These are phyloP conservation scores for Candida krabiensis DNA, from an alignment of 805 yeast genomes.

Conservation along the genomic window DNA sequence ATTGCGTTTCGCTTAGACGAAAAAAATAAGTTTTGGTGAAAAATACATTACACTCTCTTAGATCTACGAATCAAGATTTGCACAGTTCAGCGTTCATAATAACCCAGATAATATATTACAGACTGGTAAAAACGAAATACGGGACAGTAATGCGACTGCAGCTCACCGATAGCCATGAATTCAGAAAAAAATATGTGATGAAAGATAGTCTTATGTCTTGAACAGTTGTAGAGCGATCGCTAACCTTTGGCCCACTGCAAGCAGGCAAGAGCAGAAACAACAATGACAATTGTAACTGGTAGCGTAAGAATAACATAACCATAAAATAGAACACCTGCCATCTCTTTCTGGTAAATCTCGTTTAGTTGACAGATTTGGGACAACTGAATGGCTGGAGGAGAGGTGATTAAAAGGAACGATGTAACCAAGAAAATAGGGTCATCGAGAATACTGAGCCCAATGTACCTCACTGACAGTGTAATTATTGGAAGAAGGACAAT, in stretches of 20 bases:
- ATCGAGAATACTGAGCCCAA: constrained; percentile 67
- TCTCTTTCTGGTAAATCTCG: constrained; percentile 73
- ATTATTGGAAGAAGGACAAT: constrained; percentile 65
- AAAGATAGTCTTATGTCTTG: no score
- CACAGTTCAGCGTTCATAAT: no score
- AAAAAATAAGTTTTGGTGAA: no score
- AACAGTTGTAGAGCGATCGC: no score
- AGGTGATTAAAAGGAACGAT: constrained; percentile 68
- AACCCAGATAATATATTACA: no score
- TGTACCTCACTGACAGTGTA: constrained; percentile 59
- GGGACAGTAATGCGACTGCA: no score
- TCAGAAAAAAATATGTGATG: no score
- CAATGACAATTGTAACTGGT: constrained; percentile 74
- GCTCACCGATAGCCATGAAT: no score
- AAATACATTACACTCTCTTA: no score
- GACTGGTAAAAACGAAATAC: no score
- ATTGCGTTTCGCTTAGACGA: no score
- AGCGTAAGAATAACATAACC: constrained; percentile 75
- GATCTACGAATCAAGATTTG: no score
- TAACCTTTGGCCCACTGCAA: constrained; percentile 36
- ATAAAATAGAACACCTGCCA: constrained; percentile 82
- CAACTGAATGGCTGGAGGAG: constrained; percentile 83
- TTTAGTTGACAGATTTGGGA: constrained; percentile 80
- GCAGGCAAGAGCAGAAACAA: constrained; percentile 63
- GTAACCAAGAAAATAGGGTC: constrained; percentile 82